These are phyloP conservation scores for Trichoderma sp. DNA, from an alignment of 2,329 filamentous ascomycete species.

Conservation along the genomic window DNA sequence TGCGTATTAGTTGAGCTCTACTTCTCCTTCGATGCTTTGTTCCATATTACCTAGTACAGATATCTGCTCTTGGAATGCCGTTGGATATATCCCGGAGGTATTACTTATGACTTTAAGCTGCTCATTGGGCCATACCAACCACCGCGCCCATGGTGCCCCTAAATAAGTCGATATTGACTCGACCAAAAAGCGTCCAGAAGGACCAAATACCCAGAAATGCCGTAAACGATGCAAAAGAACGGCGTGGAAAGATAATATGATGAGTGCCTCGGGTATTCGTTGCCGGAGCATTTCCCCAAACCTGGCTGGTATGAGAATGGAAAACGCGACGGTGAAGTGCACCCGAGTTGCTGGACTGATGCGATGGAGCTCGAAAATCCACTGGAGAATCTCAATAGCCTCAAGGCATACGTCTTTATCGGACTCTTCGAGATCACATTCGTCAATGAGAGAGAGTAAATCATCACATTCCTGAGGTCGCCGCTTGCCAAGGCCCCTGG, in stretches of 20 bases:
- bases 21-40: background rate
- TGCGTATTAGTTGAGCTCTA: background rate
- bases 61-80: background rate
- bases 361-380: constrained; percentile 19
- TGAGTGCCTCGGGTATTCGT: constrained; percentile 39
- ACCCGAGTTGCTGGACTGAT: background rate
- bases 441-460: background rate
- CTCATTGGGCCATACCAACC: constrained; percentile 1
- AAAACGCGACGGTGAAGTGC: constrained; percentile 22
- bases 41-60: background rate
- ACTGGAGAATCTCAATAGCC: constrained; percentile 20
- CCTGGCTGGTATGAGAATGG: constrained; percentile 23
- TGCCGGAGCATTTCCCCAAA: constrained; percentile 37
- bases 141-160: background rate
- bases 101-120: background rate
- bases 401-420: constrained; percentile 18
- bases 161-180: constrained; percentile 3
- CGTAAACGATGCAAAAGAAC: constrained; percentile 38
- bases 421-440: background rate
- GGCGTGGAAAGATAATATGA: constrained; percentile 42
- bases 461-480: background rate
- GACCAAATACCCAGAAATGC: constrained; percentile 35
- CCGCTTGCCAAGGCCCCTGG: background rate
- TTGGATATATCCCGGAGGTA: background rate
- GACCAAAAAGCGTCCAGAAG: constrained; percentile 11